Evolutionary conservation across 2,329 filamentous ascomycete genomes (phyloP), one percentile per base, ranked within the genome.

Genomic region (Cladosporium phlei): DNA sequence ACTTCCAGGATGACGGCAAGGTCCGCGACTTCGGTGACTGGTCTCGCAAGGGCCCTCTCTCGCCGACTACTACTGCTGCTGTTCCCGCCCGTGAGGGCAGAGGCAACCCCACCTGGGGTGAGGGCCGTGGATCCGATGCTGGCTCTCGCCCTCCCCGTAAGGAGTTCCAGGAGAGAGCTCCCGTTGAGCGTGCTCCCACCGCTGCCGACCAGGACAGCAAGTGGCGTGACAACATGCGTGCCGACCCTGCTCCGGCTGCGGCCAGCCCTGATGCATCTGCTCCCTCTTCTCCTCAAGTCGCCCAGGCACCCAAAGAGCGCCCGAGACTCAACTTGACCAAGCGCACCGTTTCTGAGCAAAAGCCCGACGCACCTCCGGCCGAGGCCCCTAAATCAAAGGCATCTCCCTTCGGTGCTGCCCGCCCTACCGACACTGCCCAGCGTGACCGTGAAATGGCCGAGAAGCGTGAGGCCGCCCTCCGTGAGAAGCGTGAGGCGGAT

Each of bases 21-120:
- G 70, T 81, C 47, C 83, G 88, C 48, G 87, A 94, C 65, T 85
- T 93, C 55, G 78, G 80, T 57, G 94, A 88, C 68, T 98, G 93
- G 93, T 91, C 96, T 70, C 86, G 93, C 59, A 93, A 87, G 64
- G 93, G 93, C 10, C 93, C 93, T 28, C 76, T 97, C 47, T 87
- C 91, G 32, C 88, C 91, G 17, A 69, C 75, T 71, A 56, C 74
- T 19, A 65, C 71, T 22, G 67, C 69, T 25, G 66, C 66, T 12
- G 58, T 66, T 30, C 63, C 67, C 11, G 51, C 61, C 19, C 67
- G 80, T 51, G 80, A 81, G 56, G 77, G 77, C 46, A 79, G 80
- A 48, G 75, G 82, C 33, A 88, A 88, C 14, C 84, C 88, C 47
- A 82, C 83, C 46, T 86, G 90, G 89, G 86, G 69, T 29, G 86